A percentile compares a stretch with the other conserved stretches of the same genome.
Evolutionary conservation across 2,329 filamentous ascomycete genomes (phyloP).

Genomic region (Alternaria arborescens): DNA sequence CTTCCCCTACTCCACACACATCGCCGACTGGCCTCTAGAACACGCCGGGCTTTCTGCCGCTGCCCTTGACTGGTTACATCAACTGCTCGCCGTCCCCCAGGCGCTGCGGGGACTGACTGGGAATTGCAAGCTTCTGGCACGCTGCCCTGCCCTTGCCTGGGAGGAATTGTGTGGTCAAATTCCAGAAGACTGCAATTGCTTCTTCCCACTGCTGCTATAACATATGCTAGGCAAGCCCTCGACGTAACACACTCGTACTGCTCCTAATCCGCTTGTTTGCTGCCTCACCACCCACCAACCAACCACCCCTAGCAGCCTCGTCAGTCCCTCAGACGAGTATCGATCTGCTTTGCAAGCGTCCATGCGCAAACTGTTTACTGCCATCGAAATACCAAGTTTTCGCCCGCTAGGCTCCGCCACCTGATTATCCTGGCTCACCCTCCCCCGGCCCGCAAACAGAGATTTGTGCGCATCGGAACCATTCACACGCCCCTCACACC

Average conservation of each 20-base stretch:
- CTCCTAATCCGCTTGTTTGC: not conserved
- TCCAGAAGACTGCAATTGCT: conserved; percentile 12
- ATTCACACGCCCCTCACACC: conserved; percentile 13
- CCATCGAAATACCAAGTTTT: conserved; percentile 17
- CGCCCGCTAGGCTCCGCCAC: conserved; percentile 18
- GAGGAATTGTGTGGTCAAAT: not conserved
- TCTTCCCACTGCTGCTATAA: conserved; percentile 15
- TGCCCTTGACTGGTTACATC: not conserved
- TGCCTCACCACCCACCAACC: not conserved
- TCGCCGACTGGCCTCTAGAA: conserved; percentile 10
- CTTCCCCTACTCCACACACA: conserved; percentile 7
- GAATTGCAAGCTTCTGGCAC: conserved; percentile 4
- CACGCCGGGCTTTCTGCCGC: conserved; percentile 5
- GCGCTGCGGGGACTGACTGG: conserved; percentile 4
- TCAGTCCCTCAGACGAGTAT: not conserved
- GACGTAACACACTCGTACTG: not conserved
- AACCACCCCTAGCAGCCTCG: not conserved
- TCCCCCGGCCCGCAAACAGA: conserved; percentile 20
- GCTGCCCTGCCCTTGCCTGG: not conserved
- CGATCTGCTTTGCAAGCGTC: conserved; percentile 8
- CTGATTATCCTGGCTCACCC: conserved; percentile 16
- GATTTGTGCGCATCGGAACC: conserved; percentile 22
- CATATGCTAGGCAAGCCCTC: conserved; percentile 10
- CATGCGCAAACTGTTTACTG: conserved; percentile 20
- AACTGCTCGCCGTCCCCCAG: not conserved